phyloP scores from a whole-genome alignment of 306 rosid genomes.

The Purshia tridentata region DNA sequence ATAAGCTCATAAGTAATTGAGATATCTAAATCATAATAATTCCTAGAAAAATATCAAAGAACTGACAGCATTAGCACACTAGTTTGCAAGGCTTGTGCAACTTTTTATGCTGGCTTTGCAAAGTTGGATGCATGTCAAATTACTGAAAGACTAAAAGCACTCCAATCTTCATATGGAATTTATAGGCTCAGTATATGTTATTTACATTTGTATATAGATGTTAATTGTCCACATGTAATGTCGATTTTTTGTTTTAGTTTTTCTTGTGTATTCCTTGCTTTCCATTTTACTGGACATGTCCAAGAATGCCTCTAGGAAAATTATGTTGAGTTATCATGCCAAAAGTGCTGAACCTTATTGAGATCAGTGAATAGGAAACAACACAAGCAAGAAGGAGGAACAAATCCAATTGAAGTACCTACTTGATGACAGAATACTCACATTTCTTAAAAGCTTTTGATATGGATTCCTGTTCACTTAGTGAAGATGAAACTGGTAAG shows the following conservation, averaged over 20 bases:
- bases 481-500: slow-evolving; percentile 50
- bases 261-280: no score
- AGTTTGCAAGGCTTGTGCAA: background rate
- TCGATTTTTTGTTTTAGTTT: no score
- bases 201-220: background rate
- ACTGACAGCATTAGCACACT: background rate
- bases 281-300: no score
- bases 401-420: background rate
- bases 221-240: background rate
- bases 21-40: background rate
- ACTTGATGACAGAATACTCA: slow-evolving; percentile 34
- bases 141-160: background rate
- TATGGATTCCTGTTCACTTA: slow-evolving; percentile 25
- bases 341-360: background rate
- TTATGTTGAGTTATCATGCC: background rate
- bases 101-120: background rate
- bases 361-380: background rate
- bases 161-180: background rate
- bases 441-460: slow-evolving; percentile 47
- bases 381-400: background rate
- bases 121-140: background rate
- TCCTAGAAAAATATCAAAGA: background rate
- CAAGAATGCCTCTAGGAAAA: background rate
- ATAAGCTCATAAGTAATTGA: background rate
- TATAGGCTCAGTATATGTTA: background rate